phyloP scores from a whole-genome alignment of 2,329 filamentous ascomycete species.

The Nothomitra cinnamomea region DNA sequence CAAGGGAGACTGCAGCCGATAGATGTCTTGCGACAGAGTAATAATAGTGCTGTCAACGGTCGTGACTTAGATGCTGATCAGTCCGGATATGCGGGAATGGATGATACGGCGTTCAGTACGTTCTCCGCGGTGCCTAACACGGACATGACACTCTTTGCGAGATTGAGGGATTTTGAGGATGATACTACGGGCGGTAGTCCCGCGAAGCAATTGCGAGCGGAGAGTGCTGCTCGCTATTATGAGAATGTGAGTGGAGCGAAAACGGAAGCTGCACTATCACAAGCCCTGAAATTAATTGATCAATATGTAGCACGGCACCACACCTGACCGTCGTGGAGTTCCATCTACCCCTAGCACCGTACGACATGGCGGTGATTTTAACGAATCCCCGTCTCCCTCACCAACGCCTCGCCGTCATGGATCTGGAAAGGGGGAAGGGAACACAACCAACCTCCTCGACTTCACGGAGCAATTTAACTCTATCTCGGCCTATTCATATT shows the following conservation, averaged over 20 bases:
- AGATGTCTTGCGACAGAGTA: neutral
- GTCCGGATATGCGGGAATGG: slow-evolving; percentile 16
- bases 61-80: neutral
- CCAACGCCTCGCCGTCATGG: slow-evolving; percentile 32
- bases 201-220: slow-evolving; percentile 20
- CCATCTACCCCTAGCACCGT: slow-evolving; percentile 1
- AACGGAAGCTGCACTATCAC: slow-evolving; percentile 26
- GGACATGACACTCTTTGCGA: slow-evolving; percentile 69
- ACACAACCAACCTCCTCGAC: slow-evolving; percentile 69
- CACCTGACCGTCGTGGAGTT: slow-evolving; percentile 21
- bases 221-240: slow-evolving; percentile 8
- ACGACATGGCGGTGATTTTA: slow-evolving; percentile 1
- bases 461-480: slow-evolving; percentile 65
- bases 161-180: slow-evolving; percentile 47
- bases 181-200: slow-evolving; percentile 32
- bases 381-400: slow-evolving; percentile 17
- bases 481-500: slow-evolving; percentile 27
- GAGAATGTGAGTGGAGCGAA: slow-evolving; percentile 17
- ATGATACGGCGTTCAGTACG: slow-evolving; percentile 64
- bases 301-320: neutral
- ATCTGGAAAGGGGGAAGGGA: slow-evolving; percentile 27
- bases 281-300: neutral
- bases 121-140: slow-evolving; percentile 68
- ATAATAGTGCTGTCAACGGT: neutral
- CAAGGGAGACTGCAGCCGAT: neutral